Base-by-base conservation (phyloP, 352 stramenopile genomes). In the Phytophthora multivora region DNA sequence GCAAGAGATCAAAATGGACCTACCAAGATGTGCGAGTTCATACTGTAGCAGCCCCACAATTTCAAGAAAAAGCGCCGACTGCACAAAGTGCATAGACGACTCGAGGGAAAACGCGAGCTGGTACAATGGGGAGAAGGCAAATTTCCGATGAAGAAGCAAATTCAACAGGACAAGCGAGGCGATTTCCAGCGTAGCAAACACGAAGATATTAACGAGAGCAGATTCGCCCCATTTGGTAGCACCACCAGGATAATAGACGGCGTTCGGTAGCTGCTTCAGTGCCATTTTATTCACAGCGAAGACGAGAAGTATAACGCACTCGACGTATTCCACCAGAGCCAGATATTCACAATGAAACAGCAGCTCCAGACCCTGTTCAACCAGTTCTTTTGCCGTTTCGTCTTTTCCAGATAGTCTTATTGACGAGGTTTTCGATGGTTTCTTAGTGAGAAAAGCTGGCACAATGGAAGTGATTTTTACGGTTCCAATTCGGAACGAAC, bases 31-130 rank as follows among this genome's bases (percentile, higher is more conserved):
- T 11, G 15, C 28, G 0, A 69, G 46, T 33, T 69, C 52, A 42
- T 64, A 59, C n/a, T 62, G 38, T 10, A 69, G 30, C n/a, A 68
- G 15, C 12, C 31, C 21, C 7, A 68, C 16, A 4, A 50, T 48
- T 21, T 39, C 47, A 9, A 48, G 2, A 9, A 68, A 52, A 1
- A 58, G 21, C 10, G 4, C 25, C 5, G 51, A 15, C 16, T 63
- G 46, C 2, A 68, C 45, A 9, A 43, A 35, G 15, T 52, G 18
- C 12, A 63, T 51, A 11, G 77, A 59, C 0, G 47, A 73, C 35
- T 75, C 57, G 4, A 84, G 50, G 35, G 75, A 69, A 15, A 81
- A 84, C 9, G 54, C 62, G 8, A 84, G 49, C 12, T 73, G 69
- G 11, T 61, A 52, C 2, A 79, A 18, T 0, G 69, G 55, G 3